Conservation (phyloP, 306 rosid species). For the Glycyrrhiza uralensis region DNA sequence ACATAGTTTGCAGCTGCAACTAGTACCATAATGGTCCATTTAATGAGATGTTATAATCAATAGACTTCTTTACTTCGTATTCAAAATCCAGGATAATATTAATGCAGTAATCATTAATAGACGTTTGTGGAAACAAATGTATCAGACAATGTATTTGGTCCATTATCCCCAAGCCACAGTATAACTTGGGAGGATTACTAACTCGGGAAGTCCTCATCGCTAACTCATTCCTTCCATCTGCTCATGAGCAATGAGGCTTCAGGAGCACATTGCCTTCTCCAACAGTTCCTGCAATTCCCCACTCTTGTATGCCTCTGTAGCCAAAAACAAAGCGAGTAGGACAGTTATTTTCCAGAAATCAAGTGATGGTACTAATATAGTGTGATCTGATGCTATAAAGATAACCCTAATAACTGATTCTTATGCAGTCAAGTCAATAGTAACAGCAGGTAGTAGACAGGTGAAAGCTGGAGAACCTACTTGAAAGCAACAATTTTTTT, state of each 20-base stretch:
- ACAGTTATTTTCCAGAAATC: neutral
- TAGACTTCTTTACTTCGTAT: neutral
- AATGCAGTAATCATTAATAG: neutral
- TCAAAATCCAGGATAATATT: conserved; percentile 1
- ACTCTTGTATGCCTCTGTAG: conserved; percentile 77
- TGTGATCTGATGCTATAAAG: neutral
- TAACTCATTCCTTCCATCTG: conserved; percentile 1
- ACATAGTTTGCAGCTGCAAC: neutral
- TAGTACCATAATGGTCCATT: neutral
- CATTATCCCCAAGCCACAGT: neutral
- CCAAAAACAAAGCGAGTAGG: conserved; percentile 10
- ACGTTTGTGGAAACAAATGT: neutral
- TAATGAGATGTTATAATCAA: conserved; percentile 6
- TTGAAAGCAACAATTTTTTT: neutral
- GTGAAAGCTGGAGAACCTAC: neutral
- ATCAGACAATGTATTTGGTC: conserved; percentile 19
- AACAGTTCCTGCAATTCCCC: conserved; percentile 80
- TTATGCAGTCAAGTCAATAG: conserved; percentile 3
- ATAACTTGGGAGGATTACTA: conserved; percentile 11
- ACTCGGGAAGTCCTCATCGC: neutral
- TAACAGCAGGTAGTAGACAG: neutral
- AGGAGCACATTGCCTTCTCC: conserved; percentile 86
- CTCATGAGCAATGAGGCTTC: conserved; percentile 27
- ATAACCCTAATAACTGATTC: neutral
- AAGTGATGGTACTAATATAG: neutral